These are phyloP conservation scores for Candida insectalens DNA, from an alignment of 805 yeast species.

Conservation along the genomic window DNA sequence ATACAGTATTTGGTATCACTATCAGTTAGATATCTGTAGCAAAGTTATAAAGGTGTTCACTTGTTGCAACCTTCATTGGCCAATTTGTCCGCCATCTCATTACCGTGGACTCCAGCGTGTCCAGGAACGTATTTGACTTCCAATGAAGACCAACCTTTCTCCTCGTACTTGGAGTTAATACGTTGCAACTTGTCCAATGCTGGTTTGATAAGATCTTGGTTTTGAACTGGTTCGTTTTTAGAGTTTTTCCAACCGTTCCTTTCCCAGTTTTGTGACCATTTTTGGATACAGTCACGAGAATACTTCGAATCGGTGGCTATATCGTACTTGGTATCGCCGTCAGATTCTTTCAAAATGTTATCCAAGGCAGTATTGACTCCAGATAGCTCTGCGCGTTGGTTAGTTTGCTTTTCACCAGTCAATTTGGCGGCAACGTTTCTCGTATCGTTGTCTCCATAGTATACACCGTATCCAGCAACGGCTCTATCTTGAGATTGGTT, in stretches of 20 bases:
- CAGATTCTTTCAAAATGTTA: slow-evolving; percentile 26
- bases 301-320: slow-evolving; percentile 70
- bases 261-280: slow-evolving; percentile 52
- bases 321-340: slow-evolving; percentile 19
- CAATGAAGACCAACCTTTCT: slow-evolving; percentile 28
- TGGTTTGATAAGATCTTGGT: slow-evolving; percentile 39
- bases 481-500: slow-evolving; percentile 34
- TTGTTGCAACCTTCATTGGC: slow-evolving; percentile 60
- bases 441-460: slow-evolving; percentile 44
- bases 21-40: no score
- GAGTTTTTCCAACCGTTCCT: slow-evolving; percentile 42
- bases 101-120: slow-evolving; percentile 62
- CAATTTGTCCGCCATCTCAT: slow-evolving; percentile 65
- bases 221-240: slow-evolving; percentile 35
- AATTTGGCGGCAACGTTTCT: slow-evolving; percentile 50
- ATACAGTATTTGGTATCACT: no score
- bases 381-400: slow-evolving; percentile 70
- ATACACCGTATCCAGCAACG: slow-evolving; percentile 62
- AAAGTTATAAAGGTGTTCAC: no score
- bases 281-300: slow-evolving; percentile 42
- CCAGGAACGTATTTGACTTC: slow-evolving; percentile 58
- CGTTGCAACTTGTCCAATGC: slow-evolving; percentile 8
- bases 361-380: slow-evolving; percentile 55
- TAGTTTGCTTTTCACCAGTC: slow-evolving; percentile 45
- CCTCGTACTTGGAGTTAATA: slow-evolving; percentile 29